Evolutionary conservation across 129 eudicot genomes (phyloP), one percentile per base, ranked within the genome.

Genomic region (Sambucus nigra): DNA sequence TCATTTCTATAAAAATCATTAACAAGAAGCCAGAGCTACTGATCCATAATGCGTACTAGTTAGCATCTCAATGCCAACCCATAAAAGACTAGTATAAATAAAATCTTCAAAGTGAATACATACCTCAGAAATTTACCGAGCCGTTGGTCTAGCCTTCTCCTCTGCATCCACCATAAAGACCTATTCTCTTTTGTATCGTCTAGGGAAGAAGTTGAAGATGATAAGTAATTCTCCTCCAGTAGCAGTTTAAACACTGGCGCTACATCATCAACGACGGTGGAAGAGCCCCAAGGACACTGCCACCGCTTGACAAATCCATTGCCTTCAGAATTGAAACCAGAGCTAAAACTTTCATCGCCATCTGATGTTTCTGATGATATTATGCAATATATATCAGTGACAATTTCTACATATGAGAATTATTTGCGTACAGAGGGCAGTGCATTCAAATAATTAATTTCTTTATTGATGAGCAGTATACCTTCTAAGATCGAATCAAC

Each of bases 221-320:
- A 82, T 16, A 64, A 25, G 72, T 79, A 85, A 63, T 87, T 92
- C 51, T 69, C 79, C 69, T 80, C 77, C 59, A 92, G 50, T 63
- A 92, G 73, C 38, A 49, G 53, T 69, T 70, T 92, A 42, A 92
- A 92, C 12, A 57, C 47, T 51, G 99, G 94, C 60, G 91, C 99
- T 47, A 86, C 61, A 53, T 82, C 87, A 73, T 92, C 99, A 23
- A 92, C 65, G 22, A 77, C 71, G 23, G 80, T 75, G 12, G 42
- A n/a, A 64, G 75, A 79, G 7, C 72, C 86, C 97, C 97, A 89
- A n/a, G 97, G 97, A 40, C 95, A 89, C 12, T 47, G 70, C 97
- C 97, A 89, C 27, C 25, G 53, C 69, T 71, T 81, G 15, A 22
- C 61, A 35, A 39, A 65, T 59, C 29, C 68, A 59, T 55, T 35